Base-by-base conservation (phyloP, 768 basidiomycete species). In the Lepiota brunneoincarnata region DNA sequence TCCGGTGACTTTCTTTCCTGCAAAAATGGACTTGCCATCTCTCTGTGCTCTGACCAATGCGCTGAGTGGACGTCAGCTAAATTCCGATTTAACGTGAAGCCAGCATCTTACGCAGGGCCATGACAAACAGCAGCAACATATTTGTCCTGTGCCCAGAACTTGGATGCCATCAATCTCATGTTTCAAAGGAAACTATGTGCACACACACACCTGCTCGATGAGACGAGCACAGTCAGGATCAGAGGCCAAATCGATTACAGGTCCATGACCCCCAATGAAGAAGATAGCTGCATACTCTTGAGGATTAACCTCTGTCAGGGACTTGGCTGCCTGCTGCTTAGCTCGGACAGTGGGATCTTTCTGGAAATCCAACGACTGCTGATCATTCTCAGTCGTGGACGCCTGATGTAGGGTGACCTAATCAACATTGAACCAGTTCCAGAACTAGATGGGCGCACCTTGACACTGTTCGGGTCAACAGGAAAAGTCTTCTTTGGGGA, bases 201-300 rank as follows among this genome's bases (percentile, higher is more conserved):
- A 28, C 20, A 21, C 12, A 67, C 74, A 55, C 61, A 81, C 86
- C 55, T 83, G 69, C 20, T 77, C 78, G 23, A 79, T 80, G 45
- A 91, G 72, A 59, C 78, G 75, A 58, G 73, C 75, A 64, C 87
- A 86, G 39, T 70, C 66, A 2, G 75, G 65, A 66, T 91, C 82
- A 10, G 58, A 59, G 1, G 89, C 69, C 36, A 92, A 76, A 67
- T 92, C 90, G 41, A 92, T 73, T 35, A 86, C 80, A 11, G 90
- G 88, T 0, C 88, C 88, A 62, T 90, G 87, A 28, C 91, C 89
- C 38, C 90, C 91, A 51, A 88, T 78, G 63, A 89, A 89, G 69
- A 87, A 91, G 51, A 93, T 72, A 12, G 84, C 90, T 49, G 78
- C 83, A 63, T 89, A 92, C 60, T 87, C 82, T 26, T 74, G 66